Base-by-base conservation (phyloP, 208 protist species). In the Trypanosoma cruzi region DNA sequence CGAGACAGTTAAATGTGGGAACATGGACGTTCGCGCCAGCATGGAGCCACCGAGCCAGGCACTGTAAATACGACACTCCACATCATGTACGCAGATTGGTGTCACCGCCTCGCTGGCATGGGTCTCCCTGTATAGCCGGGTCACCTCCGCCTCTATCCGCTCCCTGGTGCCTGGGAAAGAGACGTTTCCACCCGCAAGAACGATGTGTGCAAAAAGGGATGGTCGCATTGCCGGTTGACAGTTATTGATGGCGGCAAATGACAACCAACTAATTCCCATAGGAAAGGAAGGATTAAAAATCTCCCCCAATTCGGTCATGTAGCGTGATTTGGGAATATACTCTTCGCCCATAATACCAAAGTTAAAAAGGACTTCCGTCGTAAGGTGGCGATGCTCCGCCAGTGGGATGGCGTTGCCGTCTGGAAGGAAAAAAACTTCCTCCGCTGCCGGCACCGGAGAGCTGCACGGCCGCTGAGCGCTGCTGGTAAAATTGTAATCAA, bases 191-290 rank as follows among this genome's bases (percentile, higher is more conserved):
- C 98, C 97, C 28, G 93, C 91, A 7, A 99, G 67, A 63, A 98
- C 85, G 49, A 99, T 97, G 72, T 97, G 98, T 22, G 62, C 69
- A 80, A 96, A 98, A 36, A 99, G 90, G 75, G 94, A 84, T 31
- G 85, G 73, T 49, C 93, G 80, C 46, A 98, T 82, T n/a, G 87
- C 75, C 14, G 89, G 64, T 68, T 98, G 94, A 72, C 94, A 98
- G 61, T 93, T 89, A 71, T 90, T 87, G 52, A 99, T 98, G 14
- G 93, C 75, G 1, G 97, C 77, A 70, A 95, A 98, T 46, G 89
- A 81, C 29, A 97, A 78, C 85, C 96, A 93, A 59, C 92, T 93
- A 54, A 98, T 74, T 48, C 96, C 96, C 67, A 94, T 95, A 6
- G 72, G 73, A 62, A 95, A 93, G 11, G 86, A 93, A 5, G 93